Evolutionary conservation across 2,329 filamentous ascomycete genomes (phyloP).

Genomic region (Fusarium sp.): DNA sequence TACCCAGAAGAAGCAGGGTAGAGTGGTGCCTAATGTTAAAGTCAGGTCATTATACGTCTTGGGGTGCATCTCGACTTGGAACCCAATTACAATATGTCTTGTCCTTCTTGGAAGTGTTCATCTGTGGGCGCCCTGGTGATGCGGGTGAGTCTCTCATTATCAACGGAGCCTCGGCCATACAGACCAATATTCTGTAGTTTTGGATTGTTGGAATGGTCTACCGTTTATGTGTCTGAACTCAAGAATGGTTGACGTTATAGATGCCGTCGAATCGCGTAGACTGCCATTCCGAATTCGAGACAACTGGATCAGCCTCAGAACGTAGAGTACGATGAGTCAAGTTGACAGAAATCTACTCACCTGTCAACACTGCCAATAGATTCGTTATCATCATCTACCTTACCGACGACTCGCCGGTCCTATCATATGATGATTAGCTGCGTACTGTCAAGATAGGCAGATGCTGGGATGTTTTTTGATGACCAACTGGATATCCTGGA

Average conservation of each 20-base stretch:
- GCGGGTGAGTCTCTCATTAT: background rate
- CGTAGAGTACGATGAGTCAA: background rate
- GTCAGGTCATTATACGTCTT: background rate
- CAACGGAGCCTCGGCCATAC: background rate
- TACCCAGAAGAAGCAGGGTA: slow-evolving; percentile 47
- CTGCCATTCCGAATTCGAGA: background rate
- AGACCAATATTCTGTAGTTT: slow-evolving; percentile 48
- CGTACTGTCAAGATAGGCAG: no score
- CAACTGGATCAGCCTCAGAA: background rate
- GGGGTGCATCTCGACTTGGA: background rate
- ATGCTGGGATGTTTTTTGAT: background rate
- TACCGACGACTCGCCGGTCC: slow-evolving; percentile 31
- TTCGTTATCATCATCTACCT: slow-evolving; percentile 13
- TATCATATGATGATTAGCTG: background rate
- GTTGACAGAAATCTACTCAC: background rate
- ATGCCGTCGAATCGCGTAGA: slow-evolving; percentile 24
- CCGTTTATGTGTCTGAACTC: slow-evolving; percentile 49
- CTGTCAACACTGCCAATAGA: slow-evolving; percentile 9
- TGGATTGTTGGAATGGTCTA: slow-evolving; percentile 43
- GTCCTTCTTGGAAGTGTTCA: slow-evolving; percentile 27
- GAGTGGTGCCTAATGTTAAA: slow-evolving; percentile 30
- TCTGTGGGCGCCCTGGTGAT: slow-evolving; percentile 35
- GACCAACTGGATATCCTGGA: background rate
- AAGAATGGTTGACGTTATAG: slow-evolving; percentile 39
- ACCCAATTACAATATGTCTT: slow-evolving; percentile 16